These are phyloP conservation scores for Plasmodium coatneyi DNA, from an alignment of 169 alveolate species.

Conservation along the genomic window DNA sequence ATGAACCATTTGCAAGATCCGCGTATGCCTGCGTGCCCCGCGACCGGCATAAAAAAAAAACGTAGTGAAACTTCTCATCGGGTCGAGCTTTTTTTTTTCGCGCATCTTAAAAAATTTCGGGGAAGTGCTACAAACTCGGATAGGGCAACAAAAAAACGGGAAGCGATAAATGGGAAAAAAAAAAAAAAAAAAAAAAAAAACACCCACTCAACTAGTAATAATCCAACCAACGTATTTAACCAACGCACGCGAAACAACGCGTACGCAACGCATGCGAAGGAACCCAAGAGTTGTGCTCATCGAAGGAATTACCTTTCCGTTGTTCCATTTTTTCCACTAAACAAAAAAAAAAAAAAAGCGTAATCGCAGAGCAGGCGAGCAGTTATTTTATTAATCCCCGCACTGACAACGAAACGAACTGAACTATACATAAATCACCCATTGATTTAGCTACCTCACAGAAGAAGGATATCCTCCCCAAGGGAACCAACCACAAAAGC, in stretches of 20 bases:
- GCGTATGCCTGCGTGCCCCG: neutral
- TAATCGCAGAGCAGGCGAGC: neutral
- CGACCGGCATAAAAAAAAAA: neutral
- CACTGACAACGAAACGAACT: neutral
- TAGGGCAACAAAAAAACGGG: neutral
- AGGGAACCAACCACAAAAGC: neutral
- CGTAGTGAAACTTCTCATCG: neutral
- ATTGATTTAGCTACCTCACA: neutral
- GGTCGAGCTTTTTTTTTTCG: neutral
- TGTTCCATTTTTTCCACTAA: neutral
- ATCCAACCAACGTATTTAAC: neutral
- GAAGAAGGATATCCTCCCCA: neutral
- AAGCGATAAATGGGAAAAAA: neutral
- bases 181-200: neutral
- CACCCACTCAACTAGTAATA: neutral
- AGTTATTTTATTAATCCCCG: neutral
- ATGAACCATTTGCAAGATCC: neutral
- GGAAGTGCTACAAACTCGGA: neutral
- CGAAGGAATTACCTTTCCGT: neutral
- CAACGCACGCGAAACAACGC: neutral
- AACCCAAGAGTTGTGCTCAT: neutral
- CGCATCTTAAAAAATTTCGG: neutral
- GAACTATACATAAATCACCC: neutral
- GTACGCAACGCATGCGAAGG: neutral
- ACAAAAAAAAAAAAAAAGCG: neutral